Conservation (phyloP, 1,284 basidiomycete species). For the Malassezia caprae region DNA sequence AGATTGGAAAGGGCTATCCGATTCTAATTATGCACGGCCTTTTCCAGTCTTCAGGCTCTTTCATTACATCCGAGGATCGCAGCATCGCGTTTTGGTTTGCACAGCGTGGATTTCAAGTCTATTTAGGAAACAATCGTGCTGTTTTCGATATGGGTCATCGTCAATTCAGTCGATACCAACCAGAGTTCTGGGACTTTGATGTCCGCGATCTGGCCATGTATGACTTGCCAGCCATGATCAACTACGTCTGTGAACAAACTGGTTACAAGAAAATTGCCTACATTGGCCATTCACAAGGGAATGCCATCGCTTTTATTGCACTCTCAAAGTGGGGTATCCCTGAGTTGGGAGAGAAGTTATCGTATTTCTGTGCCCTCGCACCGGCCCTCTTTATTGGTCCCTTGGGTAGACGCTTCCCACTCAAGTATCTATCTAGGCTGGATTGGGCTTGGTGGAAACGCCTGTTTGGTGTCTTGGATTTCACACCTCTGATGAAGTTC, state of each 20-base stretch:
- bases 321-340: conserved; percentile 55
- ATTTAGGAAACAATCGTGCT: conserved; percentile 57
- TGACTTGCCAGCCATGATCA: conserved; percentile 57
- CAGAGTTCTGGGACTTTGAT: conserved; percentile 60
- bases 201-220: conserved; percentile 58
- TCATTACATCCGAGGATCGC: conserved; percentile 58
- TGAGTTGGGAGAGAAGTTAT: conserved; percentile 54
- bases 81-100: conserved; percentile 59
- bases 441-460: conserved; percentile 56
- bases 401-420: conserved; percentile 56
- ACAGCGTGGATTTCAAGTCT: conserved; percentile 56
- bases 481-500: conserved; percentile 57
- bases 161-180: conserved; percentile 52
- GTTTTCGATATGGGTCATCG: conserved; percentile 59
- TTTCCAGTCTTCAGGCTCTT: conserved; percentile 58
- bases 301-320: conserved; percentile 50
- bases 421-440: conserved; percentile 42
- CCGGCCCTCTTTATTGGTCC: conserved; percentile 59
- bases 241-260: conserved; percentile 55
- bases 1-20: conserved; percentile 52
- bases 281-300: conserved; percentile 57
- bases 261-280: conserved; percentile 56
- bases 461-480: conserved; percentile 57
- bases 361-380: conserved; percentile 57
- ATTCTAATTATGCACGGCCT: conserved; percentile 58